Percentiles rank a stretch among this genome's conserved stretches.
phyloP scores from a whole-genome alignment of 257 asterid species.

The Solanum gracilifrons region DNA sequence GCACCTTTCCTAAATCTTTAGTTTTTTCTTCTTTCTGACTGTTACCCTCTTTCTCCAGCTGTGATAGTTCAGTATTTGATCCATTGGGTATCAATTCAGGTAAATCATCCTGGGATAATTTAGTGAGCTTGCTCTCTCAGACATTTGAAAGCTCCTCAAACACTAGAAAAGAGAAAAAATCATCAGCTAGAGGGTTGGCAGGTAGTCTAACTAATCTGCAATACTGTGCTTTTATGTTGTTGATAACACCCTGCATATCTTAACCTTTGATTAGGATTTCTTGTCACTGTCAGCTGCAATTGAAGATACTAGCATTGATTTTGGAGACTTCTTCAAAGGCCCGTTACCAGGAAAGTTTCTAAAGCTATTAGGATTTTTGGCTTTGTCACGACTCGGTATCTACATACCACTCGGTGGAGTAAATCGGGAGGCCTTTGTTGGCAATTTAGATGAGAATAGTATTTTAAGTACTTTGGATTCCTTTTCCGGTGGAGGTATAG shows the following conservation, averaged over 20 bases:
- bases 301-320: slow-evolving; percentile 90
- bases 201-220: slow-evolving; percentile 26
- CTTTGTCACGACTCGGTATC: slow-evolving; percentile 85
- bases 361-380: slow-evolving; percentile 81
- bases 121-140: slow-evolving; percentile 33
- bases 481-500: slow-evolving; percentile 98
- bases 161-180: slow-evolving; percentile 55
- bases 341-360: slow-evolving; percentile 95
- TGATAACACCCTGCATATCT: slow-evolving; percentile 20
- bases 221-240: slow-evolving; percentile 3
- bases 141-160: slow-evolving; percentile 55
- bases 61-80: slow-evolving; percentile 49
- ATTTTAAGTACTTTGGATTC: slow-evolving; percentile 87
- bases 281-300: slow-evolving; percentile 83
- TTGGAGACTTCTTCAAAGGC: slow-evolving; percentile 97
- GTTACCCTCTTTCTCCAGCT: slow-evolving; percentile 20
- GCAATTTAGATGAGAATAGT: slow-evolving; percentile 86
- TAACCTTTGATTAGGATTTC: slow-evolving; percentile 48
- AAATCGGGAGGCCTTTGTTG: slow-evolving; percentile 80
- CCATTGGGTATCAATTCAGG: slow-evolving; percentile 66
- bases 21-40: neutral
- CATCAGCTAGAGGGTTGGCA: slow-evolving; percentile 82
- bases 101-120: slow-evolving; percentile 39
- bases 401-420: slow-evolving; percentile 98
- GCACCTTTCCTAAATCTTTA: neutral